Percentiles rank a stretch among this genome's conserved stretches.
phyloP scores from a whole-genome alignment of 2,329 filamentous ascomycete genomes.

The Alternaria hordeiaustralica region DNA sequence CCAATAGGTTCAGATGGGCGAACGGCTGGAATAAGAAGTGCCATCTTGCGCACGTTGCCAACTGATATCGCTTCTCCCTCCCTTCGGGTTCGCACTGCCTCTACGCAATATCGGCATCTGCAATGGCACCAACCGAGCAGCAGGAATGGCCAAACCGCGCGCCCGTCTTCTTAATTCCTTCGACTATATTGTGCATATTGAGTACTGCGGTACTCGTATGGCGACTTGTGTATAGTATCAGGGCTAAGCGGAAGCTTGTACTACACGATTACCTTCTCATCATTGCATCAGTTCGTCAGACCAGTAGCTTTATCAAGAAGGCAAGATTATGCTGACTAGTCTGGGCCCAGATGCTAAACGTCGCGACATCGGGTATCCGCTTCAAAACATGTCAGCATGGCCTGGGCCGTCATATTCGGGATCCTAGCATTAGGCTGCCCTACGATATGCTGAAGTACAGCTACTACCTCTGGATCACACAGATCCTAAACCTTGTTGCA shows the following conservation, averaged over 20 bases:
- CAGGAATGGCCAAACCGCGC: conserved; percentile 19
- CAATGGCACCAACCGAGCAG: conserved; percentile 9
- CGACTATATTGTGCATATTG: conserved; percentile 20
- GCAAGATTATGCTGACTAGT: background rate
- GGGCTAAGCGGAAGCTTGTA: conserved; percentile 26
- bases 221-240: conserved; percentile 28
- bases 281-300: conserved; percentile 22
- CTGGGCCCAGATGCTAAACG: conserved; percentile 21
- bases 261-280: conserved; percentile 33
- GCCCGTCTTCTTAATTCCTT: conserved; percentile 22
- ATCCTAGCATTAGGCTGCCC: conserved; percentile 28
- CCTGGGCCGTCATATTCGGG: conserved; percentile 30
- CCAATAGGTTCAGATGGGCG: background rate
- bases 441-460: conserved; percentile 24
- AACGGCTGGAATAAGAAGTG: background rate
- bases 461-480: conserved; percentile 29
- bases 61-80: background rate
- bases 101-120: background rate
- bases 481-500: conserved; percentile 35
- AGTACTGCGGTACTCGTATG: conserved; percentile 26
- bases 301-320: background rate
- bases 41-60: background rate
- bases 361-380: conserved; percentile 21
- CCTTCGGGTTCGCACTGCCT: background rate
- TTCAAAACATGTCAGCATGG: conserved; percentile 21